These are phyloP conservation scores for Liriodendron chinense DNA, from an alignment of 164 flowering plant species.

Conservation along the genomic window DNA sequence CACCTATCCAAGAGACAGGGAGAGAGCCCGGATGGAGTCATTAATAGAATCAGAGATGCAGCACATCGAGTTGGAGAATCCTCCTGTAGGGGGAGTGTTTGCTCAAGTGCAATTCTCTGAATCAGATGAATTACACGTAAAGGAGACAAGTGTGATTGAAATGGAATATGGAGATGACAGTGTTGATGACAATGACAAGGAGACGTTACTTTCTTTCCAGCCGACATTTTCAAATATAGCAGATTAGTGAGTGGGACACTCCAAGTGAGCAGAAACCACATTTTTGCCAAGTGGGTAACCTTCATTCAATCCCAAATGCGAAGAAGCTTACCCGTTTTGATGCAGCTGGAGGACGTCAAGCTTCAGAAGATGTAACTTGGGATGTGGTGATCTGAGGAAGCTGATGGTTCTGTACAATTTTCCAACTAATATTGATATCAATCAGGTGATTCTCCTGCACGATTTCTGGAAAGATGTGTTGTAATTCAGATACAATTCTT, in stretches of 20 bases:
- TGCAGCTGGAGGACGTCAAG: not conserved
- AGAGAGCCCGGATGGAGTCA: slow-evolving; percentile 65
- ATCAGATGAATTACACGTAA: slow-evolving; percentile 21
- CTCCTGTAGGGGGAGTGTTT: slow-evolving; percentile 16
- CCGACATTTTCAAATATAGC: slow-evolving; percentile 41
- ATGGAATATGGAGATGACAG: slow-evolving; percentile 42
- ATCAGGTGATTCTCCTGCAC: too few species aligned
- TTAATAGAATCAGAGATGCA: slow-evolving; percentile 74
- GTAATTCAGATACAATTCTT: not conserved
- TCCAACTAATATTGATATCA: too few species aligned
- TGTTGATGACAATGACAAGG: slow-evolving; percentile 44
- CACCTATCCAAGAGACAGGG: slow-evolving; percentile 89
- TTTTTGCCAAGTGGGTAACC: not conserved
- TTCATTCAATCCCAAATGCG: not conserved
- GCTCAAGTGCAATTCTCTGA: slow-evolving; percentile 19
- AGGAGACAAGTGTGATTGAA: slow-evolving; percentile 38
- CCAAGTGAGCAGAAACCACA: not conserved
- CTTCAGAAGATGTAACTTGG: not conserved
- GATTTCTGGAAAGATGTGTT: too few species aligned
- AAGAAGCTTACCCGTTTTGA: not conserved
- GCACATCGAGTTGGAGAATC: slow-evolving; percentile 37
- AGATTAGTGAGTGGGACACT: slow-evolving; percentile 2
- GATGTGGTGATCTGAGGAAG: too few species aligned
- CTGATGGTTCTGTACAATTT: too few species aligned
- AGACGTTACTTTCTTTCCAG: slow-evolving; percentile 38